These are phyloP conservation scores for Arabidopsis suecica DNA, from an alignment of 345 rosid genomes.

Conservation along the genomic window DNA sequence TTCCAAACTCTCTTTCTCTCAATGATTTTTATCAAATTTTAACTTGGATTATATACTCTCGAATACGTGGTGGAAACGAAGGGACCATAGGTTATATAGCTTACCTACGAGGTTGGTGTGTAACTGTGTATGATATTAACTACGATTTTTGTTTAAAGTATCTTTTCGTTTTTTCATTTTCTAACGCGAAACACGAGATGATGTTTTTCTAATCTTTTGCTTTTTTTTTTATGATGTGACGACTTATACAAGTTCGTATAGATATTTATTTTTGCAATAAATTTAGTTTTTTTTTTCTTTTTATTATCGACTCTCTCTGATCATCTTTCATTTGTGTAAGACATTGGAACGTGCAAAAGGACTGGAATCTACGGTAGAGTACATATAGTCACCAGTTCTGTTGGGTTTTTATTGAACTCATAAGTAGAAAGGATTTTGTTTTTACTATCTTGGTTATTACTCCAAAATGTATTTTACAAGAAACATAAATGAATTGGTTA, in stretches of 20 bases:
- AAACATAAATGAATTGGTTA: conserved; percentile 35
- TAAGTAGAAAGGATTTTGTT: conserved; percentile 5
- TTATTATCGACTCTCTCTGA: conserved; percentile 1
- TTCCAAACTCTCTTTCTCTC: conserved; percentile 28
- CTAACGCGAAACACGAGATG: conserved; percentile 33
- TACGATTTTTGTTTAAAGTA: background rate
- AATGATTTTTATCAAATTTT: conserved; percentile 14
- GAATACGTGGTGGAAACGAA: conserved; percentile 20
- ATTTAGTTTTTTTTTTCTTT: background rate
- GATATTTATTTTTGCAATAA: too few species aligned
- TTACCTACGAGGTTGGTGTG: conserved; percentile 34
- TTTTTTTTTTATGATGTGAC: conserved; percentile 33
- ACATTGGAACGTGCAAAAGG: background rate
- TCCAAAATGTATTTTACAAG: conserved; percentile 11
- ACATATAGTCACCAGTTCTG: conserved; percentile 16
- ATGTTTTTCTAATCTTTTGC: conserved; percentile 10
- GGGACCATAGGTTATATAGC: background rate
- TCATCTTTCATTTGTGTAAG: conserved; percentile 16
- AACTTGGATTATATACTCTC: background rate
- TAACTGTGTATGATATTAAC: conserved; percentile 2
- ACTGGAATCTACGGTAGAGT: conserved; percentile 24
- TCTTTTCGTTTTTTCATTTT: conserved; percentile 14
- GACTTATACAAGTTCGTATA: conserved; percentile 12
- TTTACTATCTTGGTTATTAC: background rate
- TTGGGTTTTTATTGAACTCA: conserved; percentile 23